Percentiles rank a stretch among this genome's conserved stretches.
Evolutionary conservation across 2,329 filamentous ascomycete genomes (phyloP).

Genomic region (Xylaria sp.): DNA sequence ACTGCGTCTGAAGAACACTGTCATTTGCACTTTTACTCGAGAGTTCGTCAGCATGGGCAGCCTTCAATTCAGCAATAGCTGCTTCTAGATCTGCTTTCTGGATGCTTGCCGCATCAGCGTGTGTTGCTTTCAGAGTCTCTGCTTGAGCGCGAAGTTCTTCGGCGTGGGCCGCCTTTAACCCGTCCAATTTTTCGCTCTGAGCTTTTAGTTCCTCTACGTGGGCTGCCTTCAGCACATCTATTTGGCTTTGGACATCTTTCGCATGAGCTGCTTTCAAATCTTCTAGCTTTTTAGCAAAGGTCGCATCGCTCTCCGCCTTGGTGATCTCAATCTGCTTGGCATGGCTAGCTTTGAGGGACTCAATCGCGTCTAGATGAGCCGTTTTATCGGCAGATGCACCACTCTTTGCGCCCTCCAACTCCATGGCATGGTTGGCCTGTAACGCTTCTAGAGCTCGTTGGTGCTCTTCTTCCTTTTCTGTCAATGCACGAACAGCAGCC

Average conservation of each 20-base stretch:
- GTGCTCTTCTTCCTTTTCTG: slow-evolving; percentile 57
- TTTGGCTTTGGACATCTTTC: slow-evolving; percentile 48
- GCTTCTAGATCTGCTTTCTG: slow-evolving; percentile 29
- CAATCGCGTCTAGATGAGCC: slow-evolving; percentile 55
- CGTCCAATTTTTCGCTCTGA: slow-evolving; percentile 43
- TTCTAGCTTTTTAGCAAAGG: slow-evolving; percentile 48
- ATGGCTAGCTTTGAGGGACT: slow-evolving; percentile 60
- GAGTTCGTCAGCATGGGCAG: slow-evolving; percentile 36
- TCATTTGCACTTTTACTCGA: slow-evolving; percentile 34
- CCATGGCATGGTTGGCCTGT: slow-evolving; percentile 62
- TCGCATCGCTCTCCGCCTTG: slow-evolving; percentile 49
- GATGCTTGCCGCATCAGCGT: slow-evolving; percentile 39
- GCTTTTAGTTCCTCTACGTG: slow-evolving; percentile 41
- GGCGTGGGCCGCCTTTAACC: slow-evolving; percentile 29
- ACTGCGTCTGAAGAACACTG: slow-evolving; percentile 32
- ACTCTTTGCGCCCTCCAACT: slow-evolving; percentile 62
- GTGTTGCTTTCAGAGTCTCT: slow-evolving; percentile 44
- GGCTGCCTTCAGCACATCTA: slow-evolving; percentile 40
- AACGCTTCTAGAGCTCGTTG: slow-evolving; percentile 61
- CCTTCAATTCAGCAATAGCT: slow-evolving; percentile 37
- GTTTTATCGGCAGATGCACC: slow-evolving; percentile 56
- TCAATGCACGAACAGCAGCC: slow-evolving; percentile 52
- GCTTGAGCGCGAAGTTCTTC: slow-evolving; percentile 38
- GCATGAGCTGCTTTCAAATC: slow-evolving; percentile 49
- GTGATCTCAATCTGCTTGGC: slow-evolving; percentile 54